Evolutionary conservation across 495 filamentous ascomycete species (phyloP), one percentile per base, ranked within the genome.

Genomic region (Jackrogersella minutella): DNA sequence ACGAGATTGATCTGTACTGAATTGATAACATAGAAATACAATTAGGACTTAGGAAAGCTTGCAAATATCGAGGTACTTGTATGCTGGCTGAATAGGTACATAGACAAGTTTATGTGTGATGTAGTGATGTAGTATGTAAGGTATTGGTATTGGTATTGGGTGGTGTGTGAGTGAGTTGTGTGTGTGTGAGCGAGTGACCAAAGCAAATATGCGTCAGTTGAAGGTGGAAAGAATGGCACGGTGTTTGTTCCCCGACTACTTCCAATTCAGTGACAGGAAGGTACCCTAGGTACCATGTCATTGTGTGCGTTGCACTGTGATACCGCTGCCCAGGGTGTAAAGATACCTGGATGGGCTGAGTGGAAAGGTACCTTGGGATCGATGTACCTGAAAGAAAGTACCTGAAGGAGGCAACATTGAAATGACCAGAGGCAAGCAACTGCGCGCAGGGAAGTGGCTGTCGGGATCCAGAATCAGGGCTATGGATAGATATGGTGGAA

Each of bases 301-400:
- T 70, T 52, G 62, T 62, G 62, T 66, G 67, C 67, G 58, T 56
- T 56, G 57, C 67, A 70, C 67, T 66, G 67, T 66, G 62, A 43
- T 58, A 65, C 66, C 19, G n/a, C 11, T 21, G 10, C 22, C 13
- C 51, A 62, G 49, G 16, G 50, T 39, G 60, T 22, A 31, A 69
- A 7, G 39, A 58, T 59, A 68, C 54, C 43, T 68, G 36, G 31
- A 36, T 61, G 55, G 52, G 56, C 59, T 61, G 55, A 44, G 43
- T 22, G 21, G 55, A 41, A 22, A 63, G 21, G 65, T 61, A 67
- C 43, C 40, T 49, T 22, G 19, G 51, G 62, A 58, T 46, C 30
- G 24, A 64, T 51, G 65, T 61, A 67, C 43, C 8, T 61, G 11
- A 41, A n/a, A 13, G 37, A 41, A 61, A 14, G 44, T 55, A 66